These are phyloP conservation scores for Pseudomassariella vexata DNA, from an alignment of 2,329 filamentous ascomycete genomes.

Conservation along the genomic window DNA sequence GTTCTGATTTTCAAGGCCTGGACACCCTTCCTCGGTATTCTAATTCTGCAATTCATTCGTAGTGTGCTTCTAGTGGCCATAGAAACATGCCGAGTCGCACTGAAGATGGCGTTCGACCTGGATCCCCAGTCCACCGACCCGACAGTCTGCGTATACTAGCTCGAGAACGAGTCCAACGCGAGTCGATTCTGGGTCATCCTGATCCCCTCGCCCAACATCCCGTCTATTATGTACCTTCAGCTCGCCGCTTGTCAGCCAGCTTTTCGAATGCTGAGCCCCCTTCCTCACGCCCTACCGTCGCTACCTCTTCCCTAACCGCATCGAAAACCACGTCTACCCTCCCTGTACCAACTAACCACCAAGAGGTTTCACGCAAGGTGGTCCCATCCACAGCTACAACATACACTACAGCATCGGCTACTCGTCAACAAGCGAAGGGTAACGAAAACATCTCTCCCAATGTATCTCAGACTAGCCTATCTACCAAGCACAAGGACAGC, in stretches of 20 bases:
- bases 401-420: constrained; percentile 8
- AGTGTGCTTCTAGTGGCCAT: no score
- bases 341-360: constrained; percentile 9
- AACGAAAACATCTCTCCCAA: constrained; percentile 19
- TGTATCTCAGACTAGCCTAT: constrained; percentile 7
- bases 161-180: not conserved
- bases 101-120: no score
- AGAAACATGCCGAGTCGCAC: no score
- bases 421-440: constrained; percentile 5
- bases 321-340: constrained; percentile 10
- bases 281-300: constrained; percentile 15
- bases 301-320: constrained; percentile 14
- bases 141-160: not conserved
- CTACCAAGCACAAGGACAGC: constrained; percentile 10
- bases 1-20: no score
- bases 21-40: no score
- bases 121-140: not conserved
- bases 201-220: constrained; percentile 6
- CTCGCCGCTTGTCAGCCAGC: constrained; percentile 17
- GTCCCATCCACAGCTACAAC: constrained; percentile 10
- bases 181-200: constrained; percentile 1
- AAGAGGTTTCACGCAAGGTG: not conserved
- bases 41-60: no score
- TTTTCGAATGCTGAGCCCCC: constrained; percentile 13
- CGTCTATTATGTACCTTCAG: constrained; percentile 9